A percentile compares a stretch with the other conserved stretches of the same genome.
Conservation (phyloP, 495 filamentous ascomycete genomes). For the Chaetomium cochliodes region DNA sequence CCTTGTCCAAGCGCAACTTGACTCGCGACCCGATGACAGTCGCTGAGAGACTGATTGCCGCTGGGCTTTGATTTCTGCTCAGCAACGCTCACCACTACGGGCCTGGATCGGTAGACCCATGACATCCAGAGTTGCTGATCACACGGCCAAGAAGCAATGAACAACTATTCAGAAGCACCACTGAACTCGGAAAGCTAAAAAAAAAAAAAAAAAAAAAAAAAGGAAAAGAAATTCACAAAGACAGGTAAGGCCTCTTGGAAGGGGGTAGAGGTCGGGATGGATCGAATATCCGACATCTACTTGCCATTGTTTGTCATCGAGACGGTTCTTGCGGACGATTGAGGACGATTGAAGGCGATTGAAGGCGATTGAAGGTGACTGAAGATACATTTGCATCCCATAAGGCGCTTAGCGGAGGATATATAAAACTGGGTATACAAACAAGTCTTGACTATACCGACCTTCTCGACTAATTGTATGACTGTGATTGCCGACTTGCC, state of each 20-base stretch:
- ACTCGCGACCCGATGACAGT: conserved; percentile 13
- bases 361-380: too few species aligned
- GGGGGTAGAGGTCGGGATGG: conserved; percentile 10
- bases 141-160: not conserved
- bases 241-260: not conserved
- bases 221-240: not conserved
- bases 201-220: not conserved
- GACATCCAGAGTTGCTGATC: not conserved
- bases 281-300: conserved; percentile 3
- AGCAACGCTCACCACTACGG: not conserved
- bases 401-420: not conserved
- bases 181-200: not conserved
- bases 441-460: not conserved
- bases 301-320: not conserved
- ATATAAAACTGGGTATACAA: not conserved
- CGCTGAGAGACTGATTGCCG: conserved; percentile 18
- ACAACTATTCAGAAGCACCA: not conserved
- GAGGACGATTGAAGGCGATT: not conserved
- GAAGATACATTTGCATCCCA: not conserved
- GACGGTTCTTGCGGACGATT: not conserved
- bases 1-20: conserved; percentile 6
- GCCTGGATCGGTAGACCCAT: not conserved
- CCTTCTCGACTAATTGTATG: not conserved
- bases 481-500: not conserved
- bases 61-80: conserved; percentile 12